Evolutionary conservation across 352 stramenopile species (phyloP), one percentile per base, ranked within the genome.

Genomic region (Globisporangium lucens): DNA sequence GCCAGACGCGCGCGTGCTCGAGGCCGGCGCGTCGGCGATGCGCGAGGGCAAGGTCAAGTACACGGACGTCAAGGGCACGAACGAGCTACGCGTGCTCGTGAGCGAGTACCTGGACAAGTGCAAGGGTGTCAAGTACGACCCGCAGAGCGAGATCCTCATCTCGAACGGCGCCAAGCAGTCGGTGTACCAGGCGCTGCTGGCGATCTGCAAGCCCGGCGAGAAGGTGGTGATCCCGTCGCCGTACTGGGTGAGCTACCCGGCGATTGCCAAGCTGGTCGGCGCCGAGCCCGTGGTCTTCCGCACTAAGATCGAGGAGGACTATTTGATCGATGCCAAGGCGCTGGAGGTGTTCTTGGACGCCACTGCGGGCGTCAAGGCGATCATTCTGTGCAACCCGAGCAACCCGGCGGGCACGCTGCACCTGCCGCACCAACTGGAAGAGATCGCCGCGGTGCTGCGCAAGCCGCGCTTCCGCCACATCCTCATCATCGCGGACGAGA

Each of bases 201-300:
- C 93, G 3, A 83, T 97, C n/a, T 96, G 83, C 66, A 88, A 93
- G 35, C 78, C 84, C 15, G 95, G 95, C 3, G 97, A 99, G 73
- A 85, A 98, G 65, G 96, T 99, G 4, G 76, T 99, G 56, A 94
- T 99, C 49, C 97, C 97, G 46, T 91, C 95, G 47, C 97, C 97
- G 15, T 99, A 98, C 81, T 99, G 96, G 96, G 94, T 98, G 30
- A 98, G 88, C 35, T 99, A 99, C 85, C 96, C 96, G 9, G 94
- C 98, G 78, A 99, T 99, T 79, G 94, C 94, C n/a, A 88, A 91
- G 61, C 78, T 99, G 47, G 90, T 89, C 1, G 90, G 87, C 20
- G 96, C 90, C 2, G 85, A 89, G 55, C 90, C 95, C 6, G 79
- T 98, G 9, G 90, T 98, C 62, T 76, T 99, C n/a, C 89, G 93